Base-by-base conservation (phyloP, 768 basidiomycete genomes). In the Cyathus striatus region DNA sequence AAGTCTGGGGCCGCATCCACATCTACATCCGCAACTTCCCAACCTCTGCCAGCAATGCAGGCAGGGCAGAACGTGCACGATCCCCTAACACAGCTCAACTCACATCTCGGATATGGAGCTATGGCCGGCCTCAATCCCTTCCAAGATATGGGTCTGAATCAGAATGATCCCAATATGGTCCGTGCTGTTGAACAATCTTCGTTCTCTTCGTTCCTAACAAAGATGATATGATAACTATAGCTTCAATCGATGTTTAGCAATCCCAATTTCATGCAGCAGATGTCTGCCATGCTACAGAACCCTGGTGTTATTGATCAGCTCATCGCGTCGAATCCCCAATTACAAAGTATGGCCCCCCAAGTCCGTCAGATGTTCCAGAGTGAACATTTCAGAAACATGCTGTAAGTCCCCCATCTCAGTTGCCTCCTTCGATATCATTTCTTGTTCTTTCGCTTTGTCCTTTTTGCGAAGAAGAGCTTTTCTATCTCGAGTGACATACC, bases 91-190 rank as follows among this genome's bases (percentile, higher is more conserved):
- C 84, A 79, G 44, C 73, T 91, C 40, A 94, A 93, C 58, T 72
- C 83, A 13, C 81, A 83, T 54, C 65, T 79, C 61, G 88, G 83
- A 0, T 89, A 83, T 50, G 90, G 90, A 1, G 69, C 78, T 14
- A 79, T 90, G 78, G 86, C 86, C 0, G 86, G 88, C 4, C 70
- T 94, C 58, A 97, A 98, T 54, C 95, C 96, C 0, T 98, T 99
- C 56, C 75, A 85, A 0, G 86, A 85, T 3, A 81, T 95, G 79
- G 95, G 94, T 1, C 39, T 95, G 34, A 99, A 99, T 57, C 72
- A 78, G 3, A 90, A 89, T 52, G 95, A 97, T 59, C 94, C 94
- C 0, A 96, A 97, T 60, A 89, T 95, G 81, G 91, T 90, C 46
- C 50, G 78, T 65, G n/a, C n/a, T n/a, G n/a, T n/a, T n/a, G n/a